phyloP scores from a whole-genome alignment of 78 protist genomes.

The Guillardia theta region DNA sequence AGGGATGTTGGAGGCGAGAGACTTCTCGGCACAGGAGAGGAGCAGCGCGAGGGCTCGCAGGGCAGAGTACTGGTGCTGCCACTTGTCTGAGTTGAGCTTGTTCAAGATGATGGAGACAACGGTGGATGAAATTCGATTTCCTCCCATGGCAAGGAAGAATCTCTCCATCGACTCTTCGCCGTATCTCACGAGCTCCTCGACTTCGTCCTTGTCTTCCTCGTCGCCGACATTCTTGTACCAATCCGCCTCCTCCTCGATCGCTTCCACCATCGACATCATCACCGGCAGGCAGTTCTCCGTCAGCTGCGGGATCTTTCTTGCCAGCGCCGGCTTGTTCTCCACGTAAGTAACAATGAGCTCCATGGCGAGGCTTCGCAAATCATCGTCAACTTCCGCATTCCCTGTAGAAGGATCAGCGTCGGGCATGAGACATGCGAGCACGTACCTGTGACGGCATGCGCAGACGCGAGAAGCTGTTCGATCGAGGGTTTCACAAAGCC shows the following conservation, averaged over 20 bases:
- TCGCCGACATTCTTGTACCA: constrained; percentile 7
- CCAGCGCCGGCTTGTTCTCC: constrained; percentile 25
- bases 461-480: background rate
- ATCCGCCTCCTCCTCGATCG: background rate
- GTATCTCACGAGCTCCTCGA: background rate
- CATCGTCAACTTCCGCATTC: background rate
- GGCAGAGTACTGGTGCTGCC: constrained; percentile 1
- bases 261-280: background rate
- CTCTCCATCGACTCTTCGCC: background rate
- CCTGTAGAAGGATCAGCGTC: too few species aligned
- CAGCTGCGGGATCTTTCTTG: background rate
- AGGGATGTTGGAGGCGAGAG: background rate
- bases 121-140: background rate
- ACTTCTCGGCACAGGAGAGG: background rate
- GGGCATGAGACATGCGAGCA: background rate
- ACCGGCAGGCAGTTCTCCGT: background rate
- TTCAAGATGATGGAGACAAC: background rate
- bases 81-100: background rate
- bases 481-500: background rate
- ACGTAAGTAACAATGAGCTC: background rate
- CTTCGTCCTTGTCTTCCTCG: background rate
- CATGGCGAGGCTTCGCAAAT: background rate
- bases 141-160: background rate
- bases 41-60: background rate
- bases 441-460: background rate